Evolutionary conservation across 1,284 basidiomycete genomes (phyloP).

Genomic region (Tremellales sp.): DNA sequence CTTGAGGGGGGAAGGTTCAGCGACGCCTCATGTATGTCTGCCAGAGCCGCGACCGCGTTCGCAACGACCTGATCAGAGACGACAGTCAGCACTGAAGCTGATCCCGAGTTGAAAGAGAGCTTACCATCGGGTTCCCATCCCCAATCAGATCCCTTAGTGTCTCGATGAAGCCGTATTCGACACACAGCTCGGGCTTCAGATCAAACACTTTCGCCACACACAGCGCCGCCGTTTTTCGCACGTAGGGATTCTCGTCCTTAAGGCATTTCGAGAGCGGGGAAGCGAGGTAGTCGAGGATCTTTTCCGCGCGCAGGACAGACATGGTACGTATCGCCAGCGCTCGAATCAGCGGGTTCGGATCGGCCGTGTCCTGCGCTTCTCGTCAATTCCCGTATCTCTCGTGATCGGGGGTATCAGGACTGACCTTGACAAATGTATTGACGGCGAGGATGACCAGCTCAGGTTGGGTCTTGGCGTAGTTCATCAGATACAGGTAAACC

Average conservation of each 20-base stretch:
- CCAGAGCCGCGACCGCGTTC: constrained; percentile 94
- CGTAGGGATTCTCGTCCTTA: constrained; percentile 93
- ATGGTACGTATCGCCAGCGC: constrained; percentile 97
- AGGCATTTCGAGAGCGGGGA: constrained; percentile 89
- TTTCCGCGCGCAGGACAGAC: constrained; percentile 94
- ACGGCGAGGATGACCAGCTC: constrained; percentile 97
- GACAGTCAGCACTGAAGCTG: background rate
- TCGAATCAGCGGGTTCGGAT: constrained; percentile 91
- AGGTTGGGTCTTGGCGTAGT: constrained; percentile 97
- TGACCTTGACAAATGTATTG: constrained; percentile 86
- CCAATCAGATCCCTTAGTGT: constrained; percentile 64
- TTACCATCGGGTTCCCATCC: constrained; percentile 95
- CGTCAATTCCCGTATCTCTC: background rate
- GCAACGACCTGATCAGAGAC: constrained; percentile 65
- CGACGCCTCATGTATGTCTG: constrained; percentile 74
- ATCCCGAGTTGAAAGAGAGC: constrained; percentile 23
- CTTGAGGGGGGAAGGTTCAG: constrained; percentile 33
- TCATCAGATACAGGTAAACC: constrained; percentile 97
- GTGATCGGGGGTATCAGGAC: constrained; percentile 5
- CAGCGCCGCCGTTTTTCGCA: constrained; percentile 92
- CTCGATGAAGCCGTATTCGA: constrained; percentile 92
- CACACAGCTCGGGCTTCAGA: constrained; percentile 88
- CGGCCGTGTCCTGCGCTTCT: constrained; percentile 74
- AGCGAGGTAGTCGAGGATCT: constrained; percentile 97
- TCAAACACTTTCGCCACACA: constrained; percentile 96